Conservation (phyloP, 192 early-diverging fungal species). For the Oehlia diaphana region DNA sequence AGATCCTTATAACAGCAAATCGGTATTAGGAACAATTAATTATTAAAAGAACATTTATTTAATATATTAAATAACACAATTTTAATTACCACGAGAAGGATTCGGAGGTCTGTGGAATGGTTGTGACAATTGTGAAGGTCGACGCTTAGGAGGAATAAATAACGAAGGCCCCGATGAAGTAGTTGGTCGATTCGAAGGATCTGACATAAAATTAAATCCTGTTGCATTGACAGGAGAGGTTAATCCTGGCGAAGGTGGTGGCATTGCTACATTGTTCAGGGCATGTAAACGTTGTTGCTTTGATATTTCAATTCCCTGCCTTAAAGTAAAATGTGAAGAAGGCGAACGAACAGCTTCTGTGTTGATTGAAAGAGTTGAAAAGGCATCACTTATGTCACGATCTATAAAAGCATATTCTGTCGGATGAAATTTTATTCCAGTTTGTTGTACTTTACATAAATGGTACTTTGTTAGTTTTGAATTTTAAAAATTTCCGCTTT, state of each 20-base stretch:
- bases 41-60: not conserved
- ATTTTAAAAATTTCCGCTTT: too few species aligned
- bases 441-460: slow-evolving; percentile 5
- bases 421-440: slow-evolving; percentile 24
- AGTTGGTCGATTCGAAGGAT: not conserved
- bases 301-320: not conserved
- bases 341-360: not conserved
- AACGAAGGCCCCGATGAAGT: not conserved
- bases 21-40: not conserved
- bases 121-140: not conserved
- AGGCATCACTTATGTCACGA: slow-evolving; percentile 20
- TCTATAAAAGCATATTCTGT: slow-evolving; percentile 28
- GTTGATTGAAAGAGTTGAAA: not conserved
- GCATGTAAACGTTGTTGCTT: not conserved
- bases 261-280: slow-evolving; percentile 2
- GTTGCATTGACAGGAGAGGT: not conserved
- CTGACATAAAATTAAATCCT: slow-evolving; percentile 3
- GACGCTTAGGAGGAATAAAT: slow-evolving; percentile 6
- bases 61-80: too few species aligned
- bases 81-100: not conserved
- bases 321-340: slow-evolving; percentile 12
- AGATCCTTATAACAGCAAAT: too few species aligned
- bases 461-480: not conserved
- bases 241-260: not conserved
- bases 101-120: not conserved